A percentile compares a stretch with the other conserved stretches of the same genome.
Evolutionary conservation across 1,139 yeast species (phyloP).

Genomic region (Kurtzmaniella natalensis): DNA sequence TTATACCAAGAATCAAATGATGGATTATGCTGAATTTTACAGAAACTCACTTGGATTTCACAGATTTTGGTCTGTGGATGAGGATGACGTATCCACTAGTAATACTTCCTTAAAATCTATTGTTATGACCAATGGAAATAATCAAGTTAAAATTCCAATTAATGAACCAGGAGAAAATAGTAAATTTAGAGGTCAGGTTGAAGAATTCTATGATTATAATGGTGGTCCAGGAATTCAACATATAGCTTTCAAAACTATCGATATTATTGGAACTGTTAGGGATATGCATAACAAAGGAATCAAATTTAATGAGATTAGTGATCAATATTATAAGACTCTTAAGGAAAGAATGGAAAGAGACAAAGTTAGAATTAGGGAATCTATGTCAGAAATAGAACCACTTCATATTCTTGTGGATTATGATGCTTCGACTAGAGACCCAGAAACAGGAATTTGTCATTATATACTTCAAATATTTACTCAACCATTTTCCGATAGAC

Average conservation of each 20-base stretch:
- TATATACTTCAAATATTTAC: slow-evolving; percentile 77
- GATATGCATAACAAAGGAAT: slow-evolving; percentile 56
- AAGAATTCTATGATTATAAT: slow-evolving; percentile 71
- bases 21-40: slow-evolving; percentile 52
- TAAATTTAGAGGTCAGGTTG: slow-evolving; percentile 63
- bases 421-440: slow-evolving; percentile 44
- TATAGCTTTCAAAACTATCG: slow-evolving; percentile 59
- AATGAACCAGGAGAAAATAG: slow-evolving; percentile 76
- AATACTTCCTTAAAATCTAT: slow-evolving; percentile 66
- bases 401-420: slow-evolving; percentile 68
- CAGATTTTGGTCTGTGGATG: slow-evolving; percentile 82
- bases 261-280: slow-evolving; percentile 56
- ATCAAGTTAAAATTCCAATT: slow-evolving; percentile 70
- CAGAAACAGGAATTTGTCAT: slow-evolving; percentile 36
- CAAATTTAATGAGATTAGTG: slow-evolving; percentile 61
- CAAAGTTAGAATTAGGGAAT: slow-evolving; percentile 44
- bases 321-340: slow-evolving; percentile 51
- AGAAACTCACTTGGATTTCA: slow-evolving; percentile 66
- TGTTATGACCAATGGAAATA: slow-evolving; percentile 71
- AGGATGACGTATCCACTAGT: slow-evolving; percentile 62
- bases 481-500: slow-evolving; percentile 70
- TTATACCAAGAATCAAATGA: slow-evolving; percentile 67
- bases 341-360: slow-evolving; percentile 33
- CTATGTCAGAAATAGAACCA: slow-evolving; percentile 31
- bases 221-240: slow-evolving; percentile 85